Conservation (phyloP, 2,329 filamentous ascomycete species). For the Macrophomina tecta region DNA sequence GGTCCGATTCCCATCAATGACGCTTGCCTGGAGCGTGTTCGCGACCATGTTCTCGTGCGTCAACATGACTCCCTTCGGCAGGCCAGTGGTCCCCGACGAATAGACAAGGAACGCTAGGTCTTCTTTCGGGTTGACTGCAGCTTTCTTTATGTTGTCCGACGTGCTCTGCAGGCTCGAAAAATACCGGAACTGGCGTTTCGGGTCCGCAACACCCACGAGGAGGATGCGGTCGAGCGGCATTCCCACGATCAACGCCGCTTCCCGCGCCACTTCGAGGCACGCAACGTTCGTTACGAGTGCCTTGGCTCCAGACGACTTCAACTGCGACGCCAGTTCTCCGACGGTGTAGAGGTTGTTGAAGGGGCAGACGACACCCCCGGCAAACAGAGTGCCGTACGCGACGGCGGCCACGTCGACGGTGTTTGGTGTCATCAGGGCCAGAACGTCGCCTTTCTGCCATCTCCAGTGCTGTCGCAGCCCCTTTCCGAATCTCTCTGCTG, state of each 20-base stretch:
- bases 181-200: slow-evolving; percentile 27
- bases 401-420: slow-evolving; percentile 29
- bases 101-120: slow-evolving; percentile 33
- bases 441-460: slow-evolving; percentile 34
- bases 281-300: slow-evolving; percentile 25
- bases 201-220: slow-evolving; percentile 28
- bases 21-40: slow-evolving; percentile 29
- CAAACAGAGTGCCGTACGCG: slow-evolving; percentile 34
- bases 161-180: slow-evolving; percentile 30
- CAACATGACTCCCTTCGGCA: slow-evolving; percentile 34
- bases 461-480: slow-evolving; percentile 28
- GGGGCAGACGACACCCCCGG: slow-evolving; percentile 38
- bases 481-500: slow-evolving; percentile 16
- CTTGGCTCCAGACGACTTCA: slow-evolving; percentile 31
- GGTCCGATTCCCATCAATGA: slow-evolving; percentile 29
- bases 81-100: slow-evolving; percentile 34
- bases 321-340: slow-evolving; percentile 32
- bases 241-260: not conserved
- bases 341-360: slow-evolving; percentile 36
- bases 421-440: slow-evolving; percentile 32
- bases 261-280: slow-evolving; percentile 15
- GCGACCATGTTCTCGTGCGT: slow-evolving; percentile 28
- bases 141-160: slow-evolving; percentile 26
- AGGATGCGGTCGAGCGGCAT: slow-evolving; percentile 18
- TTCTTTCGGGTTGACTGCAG: slow-evolving; percentile 31